Conservation (phyloP, 2,329 filamentous ascomycete genomes). For the Xylariaceae sp. region DNA sequence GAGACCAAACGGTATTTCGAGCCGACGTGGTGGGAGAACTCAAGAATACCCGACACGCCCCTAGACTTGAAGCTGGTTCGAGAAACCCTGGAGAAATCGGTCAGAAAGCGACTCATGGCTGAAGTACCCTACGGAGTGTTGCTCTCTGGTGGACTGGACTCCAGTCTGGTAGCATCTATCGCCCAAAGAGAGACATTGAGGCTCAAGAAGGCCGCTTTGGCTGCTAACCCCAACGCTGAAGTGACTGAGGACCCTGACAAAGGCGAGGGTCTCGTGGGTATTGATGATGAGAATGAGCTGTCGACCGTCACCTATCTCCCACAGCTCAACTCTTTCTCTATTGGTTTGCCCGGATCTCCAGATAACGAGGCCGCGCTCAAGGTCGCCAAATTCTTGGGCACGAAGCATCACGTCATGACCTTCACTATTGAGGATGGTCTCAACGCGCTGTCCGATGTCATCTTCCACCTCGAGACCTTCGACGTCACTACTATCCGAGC, state of each 20-base stretch:
- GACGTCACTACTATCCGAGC: conserved; percentile 98
- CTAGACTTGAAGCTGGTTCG: conserved; percentile 82
- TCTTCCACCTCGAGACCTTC: conserved; percentile 96
- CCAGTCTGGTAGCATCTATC: conserved; percentile 90
- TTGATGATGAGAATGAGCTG: conserved; percentile 87
- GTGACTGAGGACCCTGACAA: conserved; percentile 52
- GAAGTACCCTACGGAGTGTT: conserved; percentile 97
- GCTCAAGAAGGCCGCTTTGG: conserved; percentile 64
- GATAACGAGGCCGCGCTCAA: conserved; percentile 89
- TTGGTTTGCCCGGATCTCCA: conserved; percentile 87
- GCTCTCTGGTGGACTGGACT: conserved; percentile 92
- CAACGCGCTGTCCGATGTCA: conserved; percentile 94
- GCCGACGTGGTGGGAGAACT: conserved; percentile 87
- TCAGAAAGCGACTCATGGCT: conserved; percentile 96
- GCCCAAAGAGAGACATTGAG: conserved; percentile 88
- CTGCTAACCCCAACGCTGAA: conserved; percentile 42
- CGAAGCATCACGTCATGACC: conserved; percentile 96
- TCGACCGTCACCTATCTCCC: conserved; percentile 88
- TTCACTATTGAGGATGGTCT: conserved; percentile 98
- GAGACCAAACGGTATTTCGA: conserved; percentile 84
- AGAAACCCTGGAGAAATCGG: conserved; percentile 80
- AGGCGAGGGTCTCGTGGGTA: conserved; percentile 79
- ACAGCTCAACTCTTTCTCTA: conserved; percentile 98
- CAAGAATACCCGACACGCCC: conserved; percentile 73
- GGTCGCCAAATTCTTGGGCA: conserved; percentile 94